Evolutionary conservation across 768 basidiomycete genomes (phyloP).

Genomic region (Boletus huronensis): DNA sequence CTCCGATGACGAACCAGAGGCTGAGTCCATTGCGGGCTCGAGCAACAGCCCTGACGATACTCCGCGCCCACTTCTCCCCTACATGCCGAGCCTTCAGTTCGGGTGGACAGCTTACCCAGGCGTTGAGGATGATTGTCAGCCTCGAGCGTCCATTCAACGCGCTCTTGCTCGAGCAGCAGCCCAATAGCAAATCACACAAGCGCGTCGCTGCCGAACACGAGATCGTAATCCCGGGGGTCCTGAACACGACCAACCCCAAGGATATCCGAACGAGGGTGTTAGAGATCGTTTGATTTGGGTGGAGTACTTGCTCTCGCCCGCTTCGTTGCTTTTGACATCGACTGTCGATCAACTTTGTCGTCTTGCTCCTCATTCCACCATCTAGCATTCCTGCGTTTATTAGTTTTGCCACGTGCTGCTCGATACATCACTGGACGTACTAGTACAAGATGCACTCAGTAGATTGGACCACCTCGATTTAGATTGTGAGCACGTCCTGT

Average conservation of each 20-base stretch:
- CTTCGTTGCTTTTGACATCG: background rate
- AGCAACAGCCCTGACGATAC: no score
- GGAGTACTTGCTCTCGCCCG: no score
- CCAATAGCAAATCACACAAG: background rate
- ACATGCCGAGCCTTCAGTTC: background rate
- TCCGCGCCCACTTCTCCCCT: background rate
- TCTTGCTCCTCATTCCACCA: no score
- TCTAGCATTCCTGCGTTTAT: no score
- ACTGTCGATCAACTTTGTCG: no score
- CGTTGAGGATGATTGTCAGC: background rate
- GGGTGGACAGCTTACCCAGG: background rate
- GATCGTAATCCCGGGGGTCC: background rate
- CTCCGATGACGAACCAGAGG: background rate
- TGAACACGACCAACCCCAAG: no score
- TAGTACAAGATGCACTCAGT: no score
- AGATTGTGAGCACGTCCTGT: no score
- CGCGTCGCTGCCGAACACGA: background rate
- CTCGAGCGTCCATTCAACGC: conserved; percentile 1
- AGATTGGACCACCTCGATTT: no score
- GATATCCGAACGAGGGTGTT: background rate
- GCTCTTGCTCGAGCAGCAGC: conserved; percentile 1
- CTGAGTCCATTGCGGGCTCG: background rate
- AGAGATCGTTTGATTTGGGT: background rate
- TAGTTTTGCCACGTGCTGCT: no score
- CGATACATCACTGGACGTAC: no score